Evolutionary conservation across 2,329 filamentous ascomycete genomes (phyloP).

Genomic region (Dothidotthia symphoricarpi): DNA sequence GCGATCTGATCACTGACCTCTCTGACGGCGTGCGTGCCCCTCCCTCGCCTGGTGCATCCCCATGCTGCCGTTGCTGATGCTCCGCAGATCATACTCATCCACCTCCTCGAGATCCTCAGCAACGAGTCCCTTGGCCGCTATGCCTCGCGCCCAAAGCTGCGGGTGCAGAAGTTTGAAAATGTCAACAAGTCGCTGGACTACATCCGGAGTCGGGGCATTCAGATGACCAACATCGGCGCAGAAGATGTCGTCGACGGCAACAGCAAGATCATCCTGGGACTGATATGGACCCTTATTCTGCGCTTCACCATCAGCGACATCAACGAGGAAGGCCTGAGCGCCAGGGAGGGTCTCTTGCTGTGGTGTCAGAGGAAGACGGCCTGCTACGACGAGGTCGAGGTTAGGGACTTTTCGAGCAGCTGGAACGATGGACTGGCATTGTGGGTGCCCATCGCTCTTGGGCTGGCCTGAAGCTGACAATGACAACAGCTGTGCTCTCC

Average conservation of each 20-base stretch:
- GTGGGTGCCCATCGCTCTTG: constrained; percentile 29
- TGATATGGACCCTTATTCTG: constrained; percentile 98
- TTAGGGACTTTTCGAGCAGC: constrained; percentile 89
- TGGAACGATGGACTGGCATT: constrained; percentile 98
- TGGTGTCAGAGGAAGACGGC: constrained; percentile 99
- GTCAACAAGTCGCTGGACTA: constrained; percentile 94
- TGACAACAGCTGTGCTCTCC: constrained; percentile 68
- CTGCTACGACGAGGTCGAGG: constrained; percentile 95
- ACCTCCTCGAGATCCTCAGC: constrained; percentile 93
- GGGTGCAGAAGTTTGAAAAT: constrained; percentile 97
- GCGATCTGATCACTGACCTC: constrained; percentile 83
- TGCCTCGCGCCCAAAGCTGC: constrained; percentile 91
- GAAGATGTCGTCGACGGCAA: constrained; percentile 99
- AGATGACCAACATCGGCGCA: constrained; percentile 97
- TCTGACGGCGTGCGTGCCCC: constrained; percentile 78
- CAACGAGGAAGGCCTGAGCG: constrained; percentile 95
- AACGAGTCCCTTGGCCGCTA: constrained; percentile 94
- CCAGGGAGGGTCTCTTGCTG: constrained; percentile 88
- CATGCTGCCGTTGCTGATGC: constrained; percentile 9
- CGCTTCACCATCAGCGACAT: constrained; percentile 99
- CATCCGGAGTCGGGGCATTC: constrained; percentile 84
- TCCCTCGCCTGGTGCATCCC: constrained; percentile 1
- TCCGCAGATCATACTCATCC: constrained; percentile 81
- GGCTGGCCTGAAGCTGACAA: constrained; percentile 7
- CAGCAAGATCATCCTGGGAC: constrained; percentile 90